Base-by-base conservation (phyloP, 2,329 filamentous ascomycete genomes). In the Decorospora gaudefroyi region DNA sequence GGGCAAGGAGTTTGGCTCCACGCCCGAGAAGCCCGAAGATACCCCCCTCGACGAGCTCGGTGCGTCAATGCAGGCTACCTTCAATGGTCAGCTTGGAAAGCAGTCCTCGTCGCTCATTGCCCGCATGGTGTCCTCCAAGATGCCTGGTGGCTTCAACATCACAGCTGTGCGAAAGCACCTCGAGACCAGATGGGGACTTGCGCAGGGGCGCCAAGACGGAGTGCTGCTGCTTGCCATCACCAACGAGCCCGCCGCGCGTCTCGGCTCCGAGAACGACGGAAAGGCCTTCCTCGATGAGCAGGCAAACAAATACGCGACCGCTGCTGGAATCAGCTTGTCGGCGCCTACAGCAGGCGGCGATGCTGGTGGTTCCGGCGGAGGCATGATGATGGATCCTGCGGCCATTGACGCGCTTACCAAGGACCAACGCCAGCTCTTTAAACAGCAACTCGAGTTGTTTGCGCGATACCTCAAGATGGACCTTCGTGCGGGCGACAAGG, bases 381-480 rank as follows among this genome's bases (percentile, higher is more conserved):
- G 91, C 68, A 97, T 99, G 93, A 96, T 99, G 89, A 97, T 99
- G 91, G 93, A 99, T 65, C 93, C 93, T 6, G 93, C 92, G 26
- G 93, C 93, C 39, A 86, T 99, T 54, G 93, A 99, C 70, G 93
- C 93, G 10, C 80, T 99, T 40, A 99, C 93, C 65, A 97, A 97
- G 72, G 93, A 97, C 67, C 93, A 99, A 74, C 85, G 87, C 53
- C 87, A 90, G 17, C 80, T 99, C 1, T 97, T 97, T 84, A 97
- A 97, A 80, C 92, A 99, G 70, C 93, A 99, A 71, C 82, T 99
- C 17, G 93, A 99, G 76, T 80, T 96, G 13, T 88, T 95, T 58
- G 93, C 93, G 4, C 83, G 92, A 61, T 99, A 99, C 72, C 81
- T 99, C 57, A 97, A 99, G 78, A 87, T 97, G 78, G 93, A 99